Evolutionary conservation across 805 yeast genomes (phyloP), one percentile per base, ranked within the genome.

Genomic region (Metahyphopichia silvanorum): DNA sequence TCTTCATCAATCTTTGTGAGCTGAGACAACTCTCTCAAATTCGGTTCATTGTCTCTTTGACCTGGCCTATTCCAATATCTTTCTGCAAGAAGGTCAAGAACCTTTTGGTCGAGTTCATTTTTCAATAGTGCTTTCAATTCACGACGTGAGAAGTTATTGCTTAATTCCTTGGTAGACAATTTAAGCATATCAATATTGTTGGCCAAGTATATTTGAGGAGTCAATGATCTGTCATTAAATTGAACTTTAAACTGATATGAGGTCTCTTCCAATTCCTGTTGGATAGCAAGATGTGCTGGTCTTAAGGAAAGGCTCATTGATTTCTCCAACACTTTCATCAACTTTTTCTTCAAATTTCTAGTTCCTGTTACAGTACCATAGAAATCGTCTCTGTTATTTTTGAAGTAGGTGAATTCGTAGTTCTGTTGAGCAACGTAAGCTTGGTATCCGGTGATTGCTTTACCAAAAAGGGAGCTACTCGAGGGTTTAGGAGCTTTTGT

Each of bases 201-300:
- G 15, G 97, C 95, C 46, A 93, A 70, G 53, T 93, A 93, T 37
- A 95, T 86, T 50, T 88, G 93, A 11, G 98, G 95, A 0, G 99
- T 93, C 42, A 93, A 69, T 21, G 83, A 86, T 33, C 97, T 76
- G 58, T 93, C 99, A 53, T 93, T 93, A 60, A 88, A 93, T 57
- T 93, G 97, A 16, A 93, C 99, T 56, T 93, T 93, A 65, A 87
- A 93, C 53, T 82, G 79, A 55, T 93, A 93, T 1, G 93, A 66
- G 0, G 97, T 78, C 49, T 94, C 98, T 55, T 94, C 99, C 27
- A 89, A 71, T 57, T 93, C 98, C 50, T 79, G 89, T 40, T 85
- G 86, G 32, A 93, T 91, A 5, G 89, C 71, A 28, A 74, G 69
- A 33, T 87, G 86, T 10, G 97, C 88, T 16, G 98, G 98, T 42